A percentile compares a stretch with the other conserved stretches of the same genome.
These are phyloP conservation scores for Shiraia bambusicola DNA, from an alignment of 2,329 filamentous ascomycete genomes.

Conservation along the genomic window DNA sequence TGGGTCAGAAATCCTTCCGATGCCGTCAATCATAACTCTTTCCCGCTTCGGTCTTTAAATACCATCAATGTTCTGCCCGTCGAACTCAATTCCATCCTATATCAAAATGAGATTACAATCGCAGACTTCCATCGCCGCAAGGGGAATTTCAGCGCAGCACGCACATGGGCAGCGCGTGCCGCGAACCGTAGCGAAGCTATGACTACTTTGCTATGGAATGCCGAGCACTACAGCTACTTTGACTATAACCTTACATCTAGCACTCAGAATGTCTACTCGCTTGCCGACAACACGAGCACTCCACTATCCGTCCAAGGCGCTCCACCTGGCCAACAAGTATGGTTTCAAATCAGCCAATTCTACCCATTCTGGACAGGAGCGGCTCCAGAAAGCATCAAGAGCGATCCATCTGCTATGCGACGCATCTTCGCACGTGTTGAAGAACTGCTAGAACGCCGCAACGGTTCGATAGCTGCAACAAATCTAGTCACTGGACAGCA, in stretches of 20 bases:
- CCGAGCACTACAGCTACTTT: constrained; percentile 64
- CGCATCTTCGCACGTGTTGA: constrained; percentile 57
- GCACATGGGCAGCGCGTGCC: constrained; percentile 55
- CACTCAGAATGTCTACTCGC: constrained; percentile 57
- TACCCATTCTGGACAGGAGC: constrained; percentile 71
- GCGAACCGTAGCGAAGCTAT: constrained; percentile 61
- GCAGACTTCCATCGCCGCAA: constrained; percentile 55
- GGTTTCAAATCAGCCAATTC: constrained; percentile 62
- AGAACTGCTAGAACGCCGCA: constrained; percentile 53
- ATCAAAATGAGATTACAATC: constrained; percentile 64
- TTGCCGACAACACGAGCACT: constrained; percentile 46
- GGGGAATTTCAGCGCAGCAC: constrained; percentile 55
- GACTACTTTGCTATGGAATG: constrained; percentile 65
- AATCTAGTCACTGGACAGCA: constrained; percentile 64
- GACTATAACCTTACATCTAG: constrained; percentile 67
- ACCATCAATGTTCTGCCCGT: constrained; percentile 61
- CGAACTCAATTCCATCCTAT: constrained; percentile 69
- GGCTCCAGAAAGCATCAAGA: constrained; percentile 58
- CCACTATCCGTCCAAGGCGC: constrained; percentile 46
- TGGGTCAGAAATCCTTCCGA: constrained; percentile 61
- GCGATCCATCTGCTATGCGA: constrained; percentile 60
- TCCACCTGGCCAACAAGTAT: constrained; percentile 58
- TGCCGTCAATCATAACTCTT: constrained; percentile 61
- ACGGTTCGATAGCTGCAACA: constrained; percentile 63
- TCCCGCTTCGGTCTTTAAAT: constrained; percentile 66